These are phyloP conservation scores for Neolentinus lepideus DNA, from an alignment of 1,284 basidiomycete species.

Conservation along the genomic window DNA sequence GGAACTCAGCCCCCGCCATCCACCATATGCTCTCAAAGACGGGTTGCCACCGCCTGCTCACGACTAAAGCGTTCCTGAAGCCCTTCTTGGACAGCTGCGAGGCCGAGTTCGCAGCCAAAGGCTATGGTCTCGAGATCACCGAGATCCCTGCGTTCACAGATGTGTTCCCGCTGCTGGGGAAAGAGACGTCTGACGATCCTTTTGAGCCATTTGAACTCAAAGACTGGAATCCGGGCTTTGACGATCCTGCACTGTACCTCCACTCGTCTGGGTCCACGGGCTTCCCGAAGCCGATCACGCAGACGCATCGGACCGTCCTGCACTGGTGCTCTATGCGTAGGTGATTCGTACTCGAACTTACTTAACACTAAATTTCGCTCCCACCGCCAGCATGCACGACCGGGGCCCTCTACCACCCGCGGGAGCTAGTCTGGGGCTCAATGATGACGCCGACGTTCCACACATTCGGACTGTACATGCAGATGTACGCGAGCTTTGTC, in stretches of 20 bases:
- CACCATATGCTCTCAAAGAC: conserved; percentile 1
- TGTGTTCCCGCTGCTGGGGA: conserved; percentile 9
- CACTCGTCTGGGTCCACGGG: conserved; percentile 18
- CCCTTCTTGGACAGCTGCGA: conserved; percentile 8
- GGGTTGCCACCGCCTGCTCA: conserved; percentile 9
- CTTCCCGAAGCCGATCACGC: conserved; percentile 15
- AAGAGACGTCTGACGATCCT: neutral
- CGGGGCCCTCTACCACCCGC: neutral
- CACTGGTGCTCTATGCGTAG: conserved; percentile 7
- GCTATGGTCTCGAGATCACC: conserved; percentile 8
- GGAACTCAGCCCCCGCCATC: neutral
- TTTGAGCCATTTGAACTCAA: conserved; percentile 6
- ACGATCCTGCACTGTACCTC: conserved; percentile 10
- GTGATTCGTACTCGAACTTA: neutral
- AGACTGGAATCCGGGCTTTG: neutral
- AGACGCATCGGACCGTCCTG: conserved; percentile 8
- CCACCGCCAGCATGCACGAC: neutral
- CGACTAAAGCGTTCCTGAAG: conserved; percentile 9
- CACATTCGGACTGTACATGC: conserved; percentile 11
- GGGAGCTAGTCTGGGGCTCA: conserved; percentile 5
- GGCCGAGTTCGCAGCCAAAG: conserved; percentile 5
- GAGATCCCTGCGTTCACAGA: conserved; percentile 10
- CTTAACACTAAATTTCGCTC: neutral
- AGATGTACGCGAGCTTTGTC: conserved; percentile 9
- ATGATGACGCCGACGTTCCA: conserved; percentile 15